Conservation (phyloP, 345 rosid genomes). For the Alliaria petiolata region DNA sequence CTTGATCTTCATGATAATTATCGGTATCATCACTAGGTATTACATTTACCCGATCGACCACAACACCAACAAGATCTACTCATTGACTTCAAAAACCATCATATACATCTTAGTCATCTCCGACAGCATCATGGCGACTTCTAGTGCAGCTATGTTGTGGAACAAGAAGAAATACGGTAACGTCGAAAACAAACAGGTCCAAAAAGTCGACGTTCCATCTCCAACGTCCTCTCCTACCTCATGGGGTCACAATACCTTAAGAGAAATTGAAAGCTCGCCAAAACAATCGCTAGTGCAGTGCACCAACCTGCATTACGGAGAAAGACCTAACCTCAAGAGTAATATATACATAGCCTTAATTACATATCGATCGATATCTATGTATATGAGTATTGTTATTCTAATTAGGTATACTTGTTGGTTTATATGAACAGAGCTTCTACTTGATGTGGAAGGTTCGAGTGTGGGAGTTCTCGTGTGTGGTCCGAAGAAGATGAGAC, state of each 20-base stretch:
- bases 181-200: constrained; percentile 40
- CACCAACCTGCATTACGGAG: constrained; percentile 51
- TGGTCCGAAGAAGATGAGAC: constrained; percentile 76
- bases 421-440: constrained; percentile 40
- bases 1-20: constrained; percentile 45
- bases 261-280: constrained; percentile 77
- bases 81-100: constrained; percentile 37
- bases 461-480: constrained; percentile 72
- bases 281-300: constrained; percentile 44
- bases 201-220: constrained; percentile 35
- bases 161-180: constrained; percentile 44
- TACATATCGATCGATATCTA: background rate
- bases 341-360: constrained; percentile 29
- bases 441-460: constrained; percentile 45
- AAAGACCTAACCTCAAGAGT: constrained; percentile 76
- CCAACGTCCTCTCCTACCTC: constrained; percentile 33
- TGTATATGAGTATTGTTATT: background rate
- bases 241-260: constrained; percentile 27
- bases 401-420: background rate
- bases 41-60: constrained; percentile 59
- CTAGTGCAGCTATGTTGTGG: constrained; percentile 57
- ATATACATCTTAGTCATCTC: constrained; percentile 50
- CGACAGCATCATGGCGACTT: constrained; percentile 41
- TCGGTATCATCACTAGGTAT: constrained; percentile 54
- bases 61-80: constrained; percentile 37